Base-by-base conservation (phyloP, 768 basidiomycete genomes). In the Lactarius tabidus region DNA sequence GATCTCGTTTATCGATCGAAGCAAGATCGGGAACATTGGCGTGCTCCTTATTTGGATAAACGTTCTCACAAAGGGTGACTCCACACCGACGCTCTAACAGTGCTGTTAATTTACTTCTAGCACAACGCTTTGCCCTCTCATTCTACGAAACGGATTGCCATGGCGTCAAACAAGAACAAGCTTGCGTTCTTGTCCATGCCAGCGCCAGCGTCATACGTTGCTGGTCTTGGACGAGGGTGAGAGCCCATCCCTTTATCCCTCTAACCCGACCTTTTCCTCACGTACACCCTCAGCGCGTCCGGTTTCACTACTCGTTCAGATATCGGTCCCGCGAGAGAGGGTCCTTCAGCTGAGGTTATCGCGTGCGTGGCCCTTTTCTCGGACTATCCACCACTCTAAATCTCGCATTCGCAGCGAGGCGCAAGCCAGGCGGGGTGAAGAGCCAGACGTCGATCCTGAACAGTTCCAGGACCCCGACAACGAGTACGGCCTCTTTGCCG, bases 271-370 rank as follows among this genome's bases (percentile, higher is more conserved):
- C 31, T 63, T 70, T 58, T 29, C 52, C 60, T 43, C 64, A 61
- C 72, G 63, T 28, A 26, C n/a, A 7, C 60, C 62, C 8, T 3
- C 68, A 95, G 93, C 78, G 95, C 95, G 57, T 96, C 95, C 53
- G 95, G 95, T 65, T 98, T 98, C 78, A 98, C 96, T 0, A 98
- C 96, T 7, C 90, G 95, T 56, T 96, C 94, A 51, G 97, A 98
- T 86, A 98, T 99, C 65, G 97, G 97, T 73, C 97, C 97, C 41
- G 97, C 97, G 9, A 81, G 97, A 75, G 95, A 97, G 72, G 94
- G 94, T 0, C 94, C 95, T 0, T 92, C 91, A 20, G 95, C 93
- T 36, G 94, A 95, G 77, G 87, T 88, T 0, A 81, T 96, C 57
- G 95, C 93, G 89, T 93, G 70, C 57, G 90, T 84, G 17, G 18